Base-by-base conservation (phyloP, 345 rosid genomes). In the Citrus mangshanensis region DNA sequence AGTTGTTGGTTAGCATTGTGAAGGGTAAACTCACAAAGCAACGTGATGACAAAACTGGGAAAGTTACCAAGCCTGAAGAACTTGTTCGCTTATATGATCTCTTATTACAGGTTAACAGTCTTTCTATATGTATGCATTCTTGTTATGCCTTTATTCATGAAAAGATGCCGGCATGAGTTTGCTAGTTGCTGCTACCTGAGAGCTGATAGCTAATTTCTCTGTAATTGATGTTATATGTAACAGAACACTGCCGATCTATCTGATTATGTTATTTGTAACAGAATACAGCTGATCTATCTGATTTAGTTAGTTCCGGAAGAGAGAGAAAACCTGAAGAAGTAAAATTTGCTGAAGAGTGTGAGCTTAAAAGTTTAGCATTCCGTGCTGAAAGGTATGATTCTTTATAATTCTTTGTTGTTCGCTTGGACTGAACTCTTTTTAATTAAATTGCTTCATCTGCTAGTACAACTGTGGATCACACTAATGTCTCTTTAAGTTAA, bases 271-370 rank as follows among this genome's bases (percentile, higher is more conserved):
- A 32, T 56, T 68, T 85, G 59, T 86, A 67, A 82, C 96, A 97
- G 98, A 97, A 94, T 88, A 89, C 91, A n/a, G 84, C 92, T 81
- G 99, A 94, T 88, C 94, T 97, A 74, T 93, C 96, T 80, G 99
- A 97, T 87, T 94, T 97, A 74, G 91, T 97, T 80, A 94, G 97
- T 84, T 97, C 99, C 60, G 97, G 97, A 85, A 90, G 98, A 88
- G 98, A 97, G 80, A 88, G 89, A 81, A 97, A 87, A 83, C 88
- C 91, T n/a, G 99, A 97, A 85, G 99, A 94, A 83, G 90, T 87
- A 70, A 85, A 92, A 78, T 92, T 97, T 80, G 89, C 90, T 28
- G 98, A 97, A 89, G 95, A 92, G 78, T 93, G 93, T 81, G 84
- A 69, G 69, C 87, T 83, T 64, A 88, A 82, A 87, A 88, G 88